A percentile compares a stretch with the other conserved stretches of the same genome.
Evolutionary conservation across 2,329 filamentous ascomycete species (phyloP).

Genomic region (Penicillium nordicum): DNA sequence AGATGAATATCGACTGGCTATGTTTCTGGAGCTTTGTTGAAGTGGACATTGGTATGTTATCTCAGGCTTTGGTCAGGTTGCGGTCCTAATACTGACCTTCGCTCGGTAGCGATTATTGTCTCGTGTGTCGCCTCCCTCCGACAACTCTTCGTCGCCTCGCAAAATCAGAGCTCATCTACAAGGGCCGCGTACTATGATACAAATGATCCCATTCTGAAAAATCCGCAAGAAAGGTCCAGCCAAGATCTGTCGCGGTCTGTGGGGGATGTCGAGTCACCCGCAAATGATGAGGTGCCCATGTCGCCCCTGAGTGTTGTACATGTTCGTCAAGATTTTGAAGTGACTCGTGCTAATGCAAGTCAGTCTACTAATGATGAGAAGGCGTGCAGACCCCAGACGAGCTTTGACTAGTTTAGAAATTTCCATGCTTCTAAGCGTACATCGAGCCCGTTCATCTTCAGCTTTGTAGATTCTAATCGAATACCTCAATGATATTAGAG

Average conservation of each 20-base stretch:
- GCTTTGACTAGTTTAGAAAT: background rate
- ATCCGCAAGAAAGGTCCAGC: background rate
- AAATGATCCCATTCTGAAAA: background rate
- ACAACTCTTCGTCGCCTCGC: conserved; percentile 13
- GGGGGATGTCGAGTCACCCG: background rate
- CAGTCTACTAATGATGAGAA: background rate
- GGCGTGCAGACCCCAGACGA: background rate
- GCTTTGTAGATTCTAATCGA: too few relatives aligned
- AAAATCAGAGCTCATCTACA: conserved; percentile 3
- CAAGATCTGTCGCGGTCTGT: background rate
- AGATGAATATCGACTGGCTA: conserved; percentile 17
- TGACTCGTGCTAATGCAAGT: background rate
- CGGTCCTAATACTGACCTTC: background rate
- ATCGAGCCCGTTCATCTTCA: too few relatives aligned
- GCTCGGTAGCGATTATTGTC: conserved; percentile 10
- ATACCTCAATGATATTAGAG: too few relatives aligned
- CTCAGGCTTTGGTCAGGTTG: background rate
- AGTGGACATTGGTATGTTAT: conserved; percentile 10
- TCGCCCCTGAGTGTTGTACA: conserved; percentile 5
- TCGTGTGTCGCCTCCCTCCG: conserved; percentile 17
- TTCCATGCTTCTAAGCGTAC: too few relatives aligned
- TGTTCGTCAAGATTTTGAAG: conserved; percentile 7
- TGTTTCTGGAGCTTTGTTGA: conserved; percentile 23
- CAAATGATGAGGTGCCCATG: background rate
- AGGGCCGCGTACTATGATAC: background rate